A percentile compares a stretch with the other conserved stretches of the same genome.
These are phyloP conservation scores for Sporormia fimetaria DNA, from an alignment of 495 filamentous ascomycete species.

Conservation along the genomic window DNA sequence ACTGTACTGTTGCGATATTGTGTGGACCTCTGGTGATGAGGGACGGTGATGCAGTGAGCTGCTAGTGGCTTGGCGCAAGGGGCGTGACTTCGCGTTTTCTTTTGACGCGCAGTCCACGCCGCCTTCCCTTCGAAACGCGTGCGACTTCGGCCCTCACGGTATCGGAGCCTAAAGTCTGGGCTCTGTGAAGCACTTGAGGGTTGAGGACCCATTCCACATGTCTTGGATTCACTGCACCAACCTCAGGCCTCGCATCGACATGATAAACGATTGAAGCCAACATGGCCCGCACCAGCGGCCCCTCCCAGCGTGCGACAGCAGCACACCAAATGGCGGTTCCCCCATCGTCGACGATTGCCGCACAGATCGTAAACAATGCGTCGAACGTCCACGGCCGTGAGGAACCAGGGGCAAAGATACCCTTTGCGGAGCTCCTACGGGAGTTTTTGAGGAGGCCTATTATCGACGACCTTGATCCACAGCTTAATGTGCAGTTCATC, in stretches of 20 bases:
- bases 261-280: too few species aligned
- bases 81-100: conserved; percentile 13
- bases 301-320: conserved; percentile 13
- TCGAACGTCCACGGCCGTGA: conserved; percentile 32
- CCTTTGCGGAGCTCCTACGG: conserved; percentile 52
- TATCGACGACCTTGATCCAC: conserved; percentile 48
- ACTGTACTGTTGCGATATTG: background rate
- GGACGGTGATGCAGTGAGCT: conserved; percentile 2
- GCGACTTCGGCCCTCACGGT: background rate
- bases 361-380: conserved; percentile 41
- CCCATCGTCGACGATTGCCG: conserved; percentile 43
- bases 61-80: conserved; percentile 16
- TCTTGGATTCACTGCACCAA: too few species aligned
- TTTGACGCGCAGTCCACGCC: conserved; percentile 2
- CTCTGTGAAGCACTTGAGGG: too few species aligned
- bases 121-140: too few species aligned
- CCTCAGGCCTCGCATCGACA: too few species aligned
- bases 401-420: conserved; percentile 39
- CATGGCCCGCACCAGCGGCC: conserved; percentile 25
- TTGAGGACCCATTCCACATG: too few species aligned
- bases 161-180: too few species aligned
- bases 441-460: conserved; percentile 46
- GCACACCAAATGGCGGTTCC: conserved; percentile 8
- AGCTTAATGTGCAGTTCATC: conserved; percentile 71
- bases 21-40: background rate